Base-by-base conservation (phyloP, 1,284 basidiomycete species). In the Phenoliferia sp. region DNA sequence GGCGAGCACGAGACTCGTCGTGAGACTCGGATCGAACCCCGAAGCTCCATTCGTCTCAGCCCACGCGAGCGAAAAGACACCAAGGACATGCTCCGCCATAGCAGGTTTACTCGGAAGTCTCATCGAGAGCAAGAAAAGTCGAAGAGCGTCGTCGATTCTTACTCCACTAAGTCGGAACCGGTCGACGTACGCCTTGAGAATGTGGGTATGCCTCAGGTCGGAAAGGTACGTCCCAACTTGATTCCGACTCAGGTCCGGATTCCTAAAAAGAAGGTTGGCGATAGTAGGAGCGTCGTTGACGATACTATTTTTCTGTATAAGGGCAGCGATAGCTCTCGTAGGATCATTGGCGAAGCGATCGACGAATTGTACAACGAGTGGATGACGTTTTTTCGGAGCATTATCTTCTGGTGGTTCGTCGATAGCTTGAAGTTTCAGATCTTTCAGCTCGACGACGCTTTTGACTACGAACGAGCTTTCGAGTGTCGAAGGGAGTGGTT, bases 401-500 rank as follows among this genome's bases (percentile, higher is more conserved):
- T 61, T n/a, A 48, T 36, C 31, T 61, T 59, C 59, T 48, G 57
- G 33, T 9, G 78, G 70, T 26, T 76, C 69, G 48, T 75, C 74
- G 65, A 85, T 84, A 10, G 84, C 82, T 69, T 82, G 85, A 73
- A 90, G 85, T 62, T 85, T 85, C 55, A 92, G 69, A 67, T 90
- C 84, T 67, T 85, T 85, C 48, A 95, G 83, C 72, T 87, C 85
- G 31, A 94, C 89, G 52, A 94, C 87, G 73, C 87, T 92, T 80
- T 94, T 96, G 75, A 95, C 88, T 59, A 90, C 80, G 77, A 92
- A 96, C 74, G 88, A 88, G 76, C 88, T 84, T 74, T 95, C 91
- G 60, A 90, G 84, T 1, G 87, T 87, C 12, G 87, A 85, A 69
- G 85, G 87, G 68, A 69, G 61, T 9, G 69, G 73, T 29, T 72